Base-by-base conservation (phyloP, 2,329 filamentous ascomycete species). In the Aspergillus neotritici region DNA sequence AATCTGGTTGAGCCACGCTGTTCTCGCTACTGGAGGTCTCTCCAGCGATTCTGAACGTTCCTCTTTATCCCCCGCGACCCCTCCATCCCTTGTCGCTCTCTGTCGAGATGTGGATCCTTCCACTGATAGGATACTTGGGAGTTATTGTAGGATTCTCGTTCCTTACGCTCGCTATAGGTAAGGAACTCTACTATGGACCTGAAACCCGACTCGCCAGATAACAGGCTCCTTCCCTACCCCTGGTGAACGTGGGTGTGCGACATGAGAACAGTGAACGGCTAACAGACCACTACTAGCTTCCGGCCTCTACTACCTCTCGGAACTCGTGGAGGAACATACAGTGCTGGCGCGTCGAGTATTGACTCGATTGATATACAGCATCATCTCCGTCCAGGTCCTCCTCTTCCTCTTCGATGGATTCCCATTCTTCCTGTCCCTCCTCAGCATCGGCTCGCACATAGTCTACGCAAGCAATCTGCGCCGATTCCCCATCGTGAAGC, bases 301-400 rank as follows among this genome's bases (percentile, higher is more conserved):
- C n/a, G 93, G 93, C 31, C 82, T 98, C 17, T 98, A 98, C 73
- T 98, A 98, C 67, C 84, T 98, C 41, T 96, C 91, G 16, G 93
- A 98, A 67, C 82, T 97, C 11, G 93, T 98, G 48, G 93, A 98
- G 70, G 93, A 98, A 67, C 91, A 98, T 64, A 96, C 91, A 4
- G 91, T 97, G 9, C 70, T 94, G 50, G 86, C 90, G 10, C 94
- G 94, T 64, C 87, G 84, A 44, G 73, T 96, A n/a, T 76, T 98
- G 40, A 85, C 79, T 29, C 83, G 81, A 33, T 75, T 97, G 43
- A 96, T 97, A 58, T 95, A 95, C 71, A 73, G 71, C 49, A 81
- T 95, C 52, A 84, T 96, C 48, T 77, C 59, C 25, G 64, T 89
- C 5, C 91, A 96, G 64, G 48, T 82, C 8, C 69, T 91, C 3